These are phyloP conservation scores for Trametopsis cervina DNA, from an alignment of 768 basidiomycete genomes.

Conservation along the genomic window DNA sequence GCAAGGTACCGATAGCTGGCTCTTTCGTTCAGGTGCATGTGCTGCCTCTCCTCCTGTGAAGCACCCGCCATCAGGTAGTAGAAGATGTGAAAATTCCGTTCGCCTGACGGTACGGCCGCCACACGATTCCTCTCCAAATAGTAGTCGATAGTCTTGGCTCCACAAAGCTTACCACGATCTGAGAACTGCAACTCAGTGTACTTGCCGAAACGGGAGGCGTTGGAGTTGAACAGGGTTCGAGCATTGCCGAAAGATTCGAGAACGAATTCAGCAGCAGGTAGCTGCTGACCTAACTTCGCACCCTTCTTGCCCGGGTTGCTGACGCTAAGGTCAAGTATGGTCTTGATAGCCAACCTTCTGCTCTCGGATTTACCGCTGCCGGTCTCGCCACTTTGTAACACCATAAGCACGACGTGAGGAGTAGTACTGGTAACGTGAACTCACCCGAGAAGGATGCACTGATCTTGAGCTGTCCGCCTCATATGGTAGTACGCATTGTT, in stretches of 20 bases:
- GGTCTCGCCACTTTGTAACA: slow-evolving; percentile 68
- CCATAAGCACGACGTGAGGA: neutral
- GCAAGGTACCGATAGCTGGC: slow-evolving; percentile 84
- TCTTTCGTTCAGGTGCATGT: slow-evolving; percentile 79
- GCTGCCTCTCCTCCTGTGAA: slow-evolving; percentile 78
- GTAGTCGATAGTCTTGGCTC: slow-evolving; percentile 94
- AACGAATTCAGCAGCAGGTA: slow-evolving; percentile 92
- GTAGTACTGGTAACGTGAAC: slow-evolving; percentile 19
- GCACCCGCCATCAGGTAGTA: slow-evolving; percentile 95
- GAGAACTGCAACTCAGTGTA: slow-evolving; percentile 98
- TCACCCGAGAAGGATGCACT: slow-evolving; percentile 80
- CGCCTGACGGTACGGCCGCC: slow-evolving; percentile 80
- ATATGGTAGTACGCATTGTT: slow-evolving; percentile 95
- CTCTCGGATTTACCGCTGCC: slow-evolving; percentile 93
- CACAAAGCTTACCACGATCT: slow-evolving; percentile 81
- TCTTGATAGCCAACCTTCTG: slow-evolving; percentile 84
- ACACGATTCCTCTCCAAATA: slow-evolving; percentile 91
- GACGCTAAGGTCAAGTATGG: slow-evolving; percentile 85
- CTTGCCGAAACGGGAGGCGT: slow-evolving; percentile 95
- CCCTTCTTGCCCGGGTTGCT: slow-evolving; percentile 91
- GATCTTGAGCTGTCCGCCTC: slow-evolving; percentile 90
- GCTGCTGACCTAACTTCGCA: slow-evolving; percentile 75
- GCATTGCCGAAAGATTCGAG: slow-evolving; percentile 94
- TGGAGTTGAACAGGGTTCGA: slow-evolving; percentile 85
- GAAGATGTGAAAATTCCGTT: slow-evolving; percentile 97